These are phyloP conservation scores for Aspergillus ochraceus DNA, from an alignment of 2,329 filamentous ascomycete genomes.

Conservation along the genomic window DNA sequence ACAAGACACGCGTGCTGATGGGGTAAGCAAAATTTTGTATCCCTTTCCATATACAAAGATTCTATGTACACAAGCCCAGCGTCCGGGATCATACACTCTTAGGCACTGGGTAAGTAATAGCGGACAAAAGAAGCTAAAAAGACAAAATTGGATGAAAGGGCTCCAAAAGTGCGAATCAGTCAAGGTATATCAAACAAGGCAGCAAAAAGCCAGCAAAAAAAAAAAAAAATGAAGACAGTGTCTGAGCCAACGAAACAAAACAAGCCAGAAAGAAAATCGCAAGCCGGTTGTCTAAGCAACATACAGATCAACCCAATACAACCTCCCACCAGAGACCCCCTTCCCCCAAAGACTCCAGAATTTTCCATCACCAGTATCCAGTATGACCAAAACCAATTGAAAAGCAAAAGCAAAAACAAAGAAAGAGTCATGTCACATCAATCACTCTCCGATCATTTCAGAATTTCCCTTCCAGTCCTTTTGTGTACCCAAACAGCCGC, in stretches of 20 bases:
- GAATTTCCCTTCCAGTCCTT: slow-evolving; percentile 2
- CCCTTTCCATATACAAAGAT: neutral
- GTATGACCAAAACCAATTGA: slow-evolving; percentile 3
- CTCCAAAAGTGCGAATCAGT: neutral
- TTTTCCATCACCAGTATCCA: slow-evolving; percentile 12
- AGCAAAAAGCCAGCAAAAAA: neutral
- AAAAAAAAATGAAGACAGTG: neutral
- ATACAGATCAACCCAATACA: slow-evolving; percentile 1
- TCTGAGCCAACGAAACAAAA: neutral
- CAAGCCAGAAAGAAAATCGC: neutral
- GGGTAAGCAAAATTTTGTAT: neutral
- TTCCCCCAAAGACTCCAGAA: slow-evolving; percentile 18
- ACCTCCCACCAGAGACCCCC: neutral
- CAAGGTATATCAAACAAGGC: neutral
- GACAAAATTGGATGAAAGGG: neutral
- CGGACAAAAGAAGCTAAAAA: neutral
- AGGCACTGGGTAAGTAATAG: neutral
- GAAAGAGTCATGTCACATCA: slow-evolving; percentile 19
- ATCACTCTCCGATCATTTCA: slow-evolving; percentile 16
- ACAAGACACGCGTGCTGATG: too few relatives aligned
- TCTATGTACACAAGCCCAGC: neutral
- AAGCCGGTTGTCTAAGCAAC: neutral
- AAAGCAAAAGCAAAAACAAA: slow-evolving; percentile 7
- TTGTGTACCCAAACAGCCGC: neutral
- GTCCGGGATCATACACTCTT: neutral